phyloP scores from a whole-genome alignment of 495 filamentous ascomycete species.

The Aspergillus egyptiacus region DNA sequence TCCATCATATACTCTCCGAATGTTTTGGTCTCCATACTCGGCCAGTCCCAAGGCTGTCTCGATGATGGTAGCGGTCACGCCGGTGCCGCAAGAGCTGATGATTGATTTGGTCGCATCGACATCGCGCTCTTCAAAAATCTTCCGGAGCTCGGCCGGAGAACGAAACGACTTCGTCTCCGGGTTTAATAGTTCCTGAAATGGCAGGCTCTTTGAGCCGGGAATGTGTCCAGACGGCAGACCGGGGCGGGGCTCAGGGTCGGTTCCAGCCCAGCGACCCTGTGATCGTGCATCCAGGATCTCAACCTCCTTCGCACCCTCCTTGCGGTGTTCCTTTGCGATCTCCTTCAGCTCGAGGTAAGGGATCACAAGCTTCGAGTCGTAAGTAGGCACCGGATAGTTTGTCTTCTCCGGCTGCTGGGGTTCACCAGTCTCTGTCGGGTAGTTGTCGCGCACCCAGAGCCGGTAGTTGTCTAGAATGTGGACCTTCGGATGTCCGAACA shows the following conservation, averaged over 20 bases:
- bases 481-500: slow-evolving; percentile 86
- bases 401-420: slow-evolving; percentile 50
- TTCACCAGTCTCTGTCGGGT: slow-evolving; percentile 74
- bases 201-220: slow-evolving; percentile 78
- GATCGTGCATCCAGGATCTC: slow-evolving; percentile 90
- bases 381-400: slow-evolving; percentile 50
- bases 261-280: slow-evolving; percentile 71
- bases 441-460: slow-evolving; percentile 75
- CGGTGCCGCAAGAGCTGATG: slow-evolving; percentile 86
- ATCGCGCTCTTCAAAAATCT: slow-evolving; percentile 70
- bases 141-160: slow-evolving; percentile 61
- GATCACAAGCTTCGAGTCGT: slow-evolving; percentile 53
- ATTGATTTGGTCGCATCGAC: slow-evolving; percentile 78
- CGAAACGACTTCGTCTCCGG: slow-evolving; percentile 74
- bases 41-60: slow-evolving; percentile 81
- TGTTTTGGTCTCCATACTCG: slow-evolving; percentile 60
- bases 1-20: slow-evolving; percentile 82
- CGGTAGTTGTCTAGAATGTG: slow-evolving; percentile 93
- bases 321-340: slow-evolving; percentile 65
- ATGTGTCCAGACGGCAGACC: slow-evolving; percentile 90
- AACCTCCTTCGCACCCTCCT: slow-evolving; percentile 71
- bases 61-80: slow-evolving; percentile 88
- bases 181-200: slow-evolving; percentile 74
- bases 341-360: slow-evolving; percentile 75
- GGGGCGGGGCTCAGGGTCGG: slow-evolving; percentile 77